Conservation (phyloP, 805 yeast species). For the Myxozyma melibiosi region DNA sequence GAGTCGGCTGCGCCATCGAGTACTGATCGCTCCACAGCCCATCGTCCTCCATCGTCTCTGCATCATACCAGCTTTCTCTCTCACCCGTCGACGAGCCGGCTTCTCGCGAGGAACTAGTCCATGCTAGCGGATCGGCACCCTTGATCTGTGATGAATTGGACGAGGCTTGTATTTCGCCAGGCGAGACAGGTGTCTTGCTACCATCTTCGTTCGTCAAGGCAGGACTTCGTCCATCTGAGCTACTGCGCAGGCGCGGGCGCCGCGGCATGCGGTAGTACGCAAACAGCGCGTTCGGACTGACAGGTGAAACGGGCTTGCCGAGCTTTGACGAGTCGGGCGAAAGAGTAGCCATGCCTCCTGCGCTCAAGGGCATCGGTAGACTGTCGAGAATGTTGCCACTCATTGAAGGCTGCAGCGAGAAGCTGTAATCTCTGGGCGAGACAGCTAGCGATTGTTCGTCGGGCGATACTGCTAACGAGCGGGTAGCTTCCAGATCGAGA, state of each 20-base stretch:
- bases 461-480: neutral
- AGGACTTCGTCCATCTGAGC: neutral
- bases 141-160: neutral
- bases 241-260: constrained; percentile 11
- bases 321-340: neutral
- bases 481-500: neutral
- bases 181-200: neutral
- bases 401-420: neutral
- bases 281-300: constrained; percentile 24
- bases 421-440: constrained; percentile 5
- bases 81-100: neutral
- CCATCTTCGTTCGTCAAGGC: neutral
- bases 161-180: neutral
- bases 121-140: neutral
- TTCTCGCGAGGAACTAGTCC: neutral
- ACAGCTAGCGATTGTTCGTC: neutral
- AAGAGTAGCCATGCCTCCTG: neutral
- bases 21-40: constrained; percentile 12
- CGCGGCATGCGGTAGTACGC: constrained; percentile 30
- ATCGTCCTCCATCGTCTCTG: constrained; percentile 3
- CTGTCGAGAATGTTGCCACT: constrained; percentile 8
- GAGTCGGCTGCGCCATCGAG: neutral
- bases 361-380: constrained; percentile 2
- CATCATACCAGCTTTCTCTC: constrained; percentile 5
- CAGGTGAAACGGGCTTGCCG: constrained; percentile 11